Base-by-base conservation (phyloP, 129 eudicot species). In the Centrapalus pauciflorus region DNA sequence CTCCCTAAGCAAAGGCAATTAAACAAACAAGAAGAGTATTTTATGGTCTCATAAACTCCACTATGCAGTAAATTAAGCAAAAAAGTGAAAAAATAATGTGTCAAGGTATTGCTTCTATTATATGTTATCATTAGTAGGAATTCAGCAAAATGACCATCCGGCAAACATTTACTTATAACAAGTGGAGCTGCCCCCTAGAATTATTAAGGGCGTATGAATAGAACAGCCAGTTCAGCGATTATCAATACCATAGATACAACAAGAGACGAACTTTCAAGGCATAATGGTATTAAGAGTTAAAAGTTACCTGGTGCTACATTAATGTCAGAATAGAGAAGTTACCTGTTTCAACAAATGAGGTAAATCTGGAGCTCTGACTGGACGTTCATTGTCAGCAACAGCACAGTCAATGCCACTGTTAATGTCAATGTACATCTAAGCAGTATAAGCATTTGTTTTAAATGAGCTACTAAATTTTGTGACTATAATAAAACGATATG, bases 371-470 rank as follows among this genome's bases (percentile, higher is more conserved):
- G 82, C 89, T 73, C 73, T 70, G 45, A 28, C 60, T 0, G 94
- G 94, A 55, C 83, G 61, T 71, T 85, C 90, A 32, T 82, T 57
- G 74, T 85, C 83, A 14, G 79, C 84, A 74, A 89, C 56, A n/a
- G 83, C 80, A 76, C 66, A 79, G 71, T 89, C 96, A 63, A 89
- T 81, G 29, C 86, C 83, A 75, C 96, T 85, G 88, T 63, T 79
- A 59, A 58, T 34, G 55, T 19, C 52, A 73, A 55, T 37, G 45
- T 25, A 52, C 20, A 79, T 70, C 61, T 34, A 28, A 46, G 67
- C 70, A 78, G 69, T 60, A 56, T 32, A 34, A 45, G 14, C 45
- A 7, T 30, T 8, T 30, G 26, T 59, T 45, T 20, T 7, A 46
- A 21, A 59, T 68, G 21, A 58, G 27, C 59, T 58, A 58, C 33